Base-by-base conservation (phyloP, 164 flowering plant genomes). In the Pachysandra terminalis region DNA sequence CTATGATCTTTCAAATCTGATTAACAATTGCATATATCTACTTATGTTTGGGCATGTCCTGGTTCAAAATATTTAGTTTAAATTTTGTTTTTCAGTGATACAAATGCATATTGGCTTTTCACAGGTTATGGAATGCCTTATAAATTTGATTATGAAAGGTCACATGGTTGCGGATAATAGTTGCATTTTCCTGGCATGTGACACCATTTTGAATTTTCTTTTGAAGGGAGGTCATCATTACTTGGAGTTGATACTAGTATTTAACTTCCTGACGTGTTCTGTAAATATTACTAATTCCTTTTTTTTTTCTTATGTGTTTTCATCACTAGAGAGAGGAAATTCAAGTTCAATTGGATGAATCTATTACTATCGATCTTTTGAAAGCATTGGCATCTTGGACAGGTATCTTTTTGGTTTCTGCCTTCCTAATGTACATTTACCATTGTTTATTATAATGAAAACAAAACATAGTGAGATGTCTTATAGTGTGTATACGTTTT, bases 121-220 rank as follows among this genome's bases (percentile, higher is more conserved):
- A 27, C 85, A 93, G 98, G 93, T 91, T 72, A 63, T 82, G 51
- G 80, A 78, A 21, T 95, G 85, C 80, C 87, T 95, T 13, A 72
- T 83, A 72, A 80, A 82, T 66, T 60, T 92, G 74, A 81, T 92
- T 71, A 70, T 37, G 56, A 67, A 75, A 59, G 58, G 60, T 63
- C 54, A 24, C 59, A 67, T 24, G 52, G 74, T 56, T 58, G 90
- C 78, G 72, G 86, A 89, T 71, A 65, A 63, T 54, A 78, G 82
- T 65, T 72, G 81, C 73, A 77, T 90, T 69, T 87, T 83, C 76
- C 76, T 95, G 82, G 97, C 97, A 49, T 95, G 96, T 77, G 97
- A 92, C 75, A 89, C 91, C 28, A 69, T 92, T 61, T 63, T 92
- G 84, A 95, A 92, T 76, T 56, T 91, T 67, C 87, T 95, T 45